phyloP scores from a whole-genome alignment of 768 basidiomycete species.

The Lactifluus pinguis region DNA sequence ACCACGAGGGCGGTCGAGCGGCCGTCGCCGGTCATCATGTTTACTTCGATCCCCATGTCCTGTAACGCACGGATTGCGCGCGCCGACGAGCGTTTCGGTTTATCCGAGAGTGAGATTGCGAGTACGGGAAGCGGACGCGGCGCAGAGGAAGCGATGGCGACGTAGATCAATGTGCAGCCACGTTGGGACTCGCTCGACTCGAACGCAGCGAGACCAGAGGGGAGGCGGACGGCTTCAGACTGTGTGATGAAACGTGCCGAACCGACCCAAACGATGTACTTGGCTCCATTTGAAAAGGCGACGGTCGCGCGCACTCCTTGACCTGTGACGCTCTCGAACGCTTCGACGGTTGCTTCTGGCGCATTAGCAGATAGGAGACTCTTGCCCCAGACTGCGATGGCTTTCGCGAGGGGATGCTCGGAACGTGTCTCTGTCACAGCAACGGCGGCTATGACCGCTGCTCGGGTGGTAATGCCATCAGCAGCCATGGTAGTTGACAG shows the following conservation, averaged over 20 bases:
- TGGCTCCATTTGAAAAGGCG: slow-evolving; percentile 34
- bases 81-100: slow-evolving; percentile 75
- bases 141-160: slow-evolving; percentile 47
- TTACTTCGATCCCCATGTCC: slow-evolving; percentile 86
- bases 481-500: slow-evolving; percentile 33
- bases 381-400: slow-evolving; percentile 77
- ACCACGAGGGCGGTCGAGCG: slow-evolving; percentile 79
- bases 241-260: slow-evolving; percentile 62
- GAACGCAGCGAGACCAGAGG: slow-evolving; percentile 52
- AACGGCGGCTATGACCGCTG: slow-evolving; percentile 68
- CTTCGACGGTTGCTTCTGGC: slow-evolving; percentile 48
- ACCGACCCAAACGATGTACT: slow-evolving; percentile 61
- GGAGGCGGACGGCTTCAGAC: slow-evolving; percentile 43
- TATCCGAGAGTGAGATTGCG: slow-evolving; percentile 79
- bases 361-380: slow-evolving; percentile 40
- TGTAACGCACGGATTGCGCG: slow-evolving; percentile 76
- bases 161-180: slow-evolving; percentile 83
- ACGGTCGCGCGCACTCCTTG: slow-evolving; percentile 76
- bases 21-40: slow-evolving; percentile 92
- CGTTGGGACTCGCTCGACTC: slow-evolving; percentile 57
- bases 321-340: slow-evolving; percentile 86
- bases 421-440: slow-evolving; percentile 83
- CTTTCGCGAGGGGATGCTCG: slow-evolving; percentile 94
- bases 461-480: slow-evolving; percentile 53
- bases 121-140: slow-evolving; percentile 52